These are phyloP conservation scores for Jacaranda mimosifolia DNA, from an alignment of 257 asterid genomes.

Conservation along the genomic window DNA sequence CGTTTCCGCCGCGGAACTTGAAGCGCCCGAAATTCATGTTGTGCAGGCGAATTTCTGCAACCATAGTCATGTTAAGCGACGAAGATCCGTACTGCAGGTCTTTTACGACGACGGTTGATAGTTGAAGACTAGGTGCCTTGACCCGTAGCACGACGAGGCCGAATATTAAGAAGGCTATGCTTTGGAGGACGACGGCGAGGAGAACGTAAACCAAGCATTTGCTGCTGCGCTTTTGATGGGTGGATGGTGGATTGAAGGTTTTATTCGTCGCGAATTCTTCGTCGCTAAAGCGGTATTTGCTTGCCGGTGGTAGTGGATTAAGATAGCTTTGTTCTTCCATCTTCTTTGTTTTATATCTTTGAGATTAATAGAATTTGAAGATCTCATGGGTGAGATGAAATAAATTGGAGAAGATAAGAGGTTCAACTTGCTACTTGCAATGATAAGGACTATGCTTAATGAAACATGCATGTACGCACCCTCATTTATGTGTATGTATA, in stretches of 20 bases:
- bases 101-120: constrained; percentile 33
- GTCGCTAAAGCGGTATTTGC: constrained; percentile 3
- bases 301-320: constrained; percentile 29
- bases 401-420: neutral
- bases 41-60: constrained; percentile 39
- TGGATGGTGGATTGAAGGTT: constrained; percentile 22
- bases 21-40: constrained; percentile 62
- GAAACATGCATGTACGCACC: neutral
- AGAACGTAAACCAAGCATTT: constrained; percentile 59
- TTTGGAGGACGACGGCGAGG: constrained; percentile 36
- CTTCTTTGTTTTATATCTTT: neutral
- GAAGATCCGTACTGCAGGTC: constrained; percentile 30
- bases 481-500: no score
- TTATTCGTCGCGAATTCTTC: neutral
- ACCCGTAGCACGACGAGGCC: constrained; percentile 49
- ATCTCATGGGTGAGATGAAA: neutral
- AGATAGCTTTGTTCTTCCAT: constrained; percentile 37
- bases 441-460: neutral
- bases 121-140: constrained; percentile 43
- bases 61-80: constrained; percentile 45
- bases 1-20: constrained; percentile 43
- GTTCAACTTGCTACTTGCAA: neutral
- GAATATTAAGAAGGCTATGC: constrained; percentile 51
- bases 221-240: constrained; percentile 32
- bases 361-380: neutral